Base-by-base conservation (phyloP, 352 stramenopile species). In the Pythium sp. region DNA sequence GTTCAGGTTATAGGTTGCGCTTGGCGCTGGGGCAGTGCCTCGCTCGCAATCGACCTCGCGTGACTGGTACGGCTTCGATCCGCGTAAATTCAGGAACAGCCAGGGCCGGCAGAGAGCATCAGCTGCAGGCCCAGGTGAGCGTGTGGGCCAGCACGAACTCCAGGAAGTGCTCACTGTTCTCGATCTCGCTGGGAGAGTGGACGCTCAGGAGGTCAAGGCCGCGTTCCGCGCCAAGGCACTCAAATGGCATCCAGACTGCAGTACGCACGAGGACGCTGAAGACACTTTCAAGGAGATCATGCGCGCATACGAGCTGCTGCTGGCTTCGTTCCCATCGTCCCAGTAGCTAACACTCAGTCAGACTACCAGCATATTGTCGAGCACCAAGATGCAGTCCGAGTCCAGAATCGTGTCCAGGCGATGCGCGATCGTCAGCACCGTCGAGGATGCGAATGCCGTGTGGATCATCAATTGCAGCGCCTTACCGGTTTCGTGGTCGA, bases 181-280 rank as follows among this genome's bases (percentile, higher is more conserved):
- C 8, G 72, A 64, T 0, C 63, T 84, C 24, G 30, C 57, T 1
- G 34, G 20, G 2, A 36, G 30, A 47, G 36, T 68, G 49, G 65
- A 72, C 14, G 58, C 70, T 30, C 41, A 62, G 20, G 60, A 72
- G 18, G 67, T 92, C 22, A 92, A 92, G 59, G 71, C 71, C 4
- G 81, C 84, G 20, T 92, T 92, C 65, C 81, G 84, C 66, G 69
- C 59, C 49, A 78, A 89, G 61, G 93, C 93, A 28, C 78, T 98
- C 15, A 86, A 91, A 71, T 98, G 92, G 77, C 95, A 98, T 66
- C 95, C 95, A 0, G 95, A 98, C 75, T 98, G 96, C 75, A 97
- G 97, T 67, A 67, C 79, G 11, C 69, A 90, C 24, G 79, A 86
- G n/a, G 69, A 77, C 20, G 93, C 93, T 12, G 80, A 88, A 22